Evolutionary conservation across 495 filamentous ascomycete species (phyloP).

Genomic region (Neurospora cerealis): DNA sequence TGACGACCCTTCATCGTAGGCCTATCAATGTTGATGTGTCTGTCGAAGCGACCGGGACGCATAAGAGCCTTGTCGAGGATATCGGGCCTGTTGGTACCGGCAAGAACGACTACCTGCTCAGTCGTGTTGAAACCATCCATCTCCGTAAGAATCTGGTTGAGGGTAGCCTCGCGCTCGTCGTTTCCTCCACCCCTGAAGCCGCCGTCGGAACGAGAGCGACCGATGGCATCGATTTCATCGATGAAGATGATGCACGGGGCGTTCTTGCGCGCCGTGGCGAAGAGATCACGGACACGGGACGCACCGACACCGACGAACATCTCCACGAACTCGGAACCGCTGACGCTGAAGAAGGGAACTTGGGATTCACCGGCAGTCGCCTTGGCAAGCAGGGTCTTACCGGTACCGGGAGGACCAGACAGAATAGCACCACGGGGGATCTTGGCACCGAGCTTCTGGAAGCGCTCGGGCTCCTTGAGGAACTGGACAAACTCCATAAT

Average conservation of each 20-base stretch:
- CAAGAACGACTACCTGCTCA: conserved; percentile 96
- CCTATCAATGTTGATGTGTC: conserved; percentile 85
- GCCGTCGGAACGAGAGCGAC: conserved; percentile 69
- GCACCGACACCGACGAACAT: conserved; percentile 99
- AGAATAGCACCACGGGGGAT: conserved; percentile 95
- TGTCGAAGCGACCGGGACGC: conserved; percentile 92
- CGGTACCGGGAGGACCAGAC: conserved; percentile 91
- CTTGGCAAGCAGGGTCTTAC: conserved; percentile 95
- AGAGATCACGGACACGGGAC: conserved; percentile 88
- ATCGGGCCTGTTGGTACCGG: conserved; percentile 91
- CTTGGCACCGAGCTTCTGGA: conserved; percentile 90
- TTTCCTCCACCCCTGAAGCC: conserved; percentile 74
- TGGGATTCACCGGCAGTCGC: conserved; percentile 96
- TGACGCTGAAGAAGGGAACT: conserved; percentile 96
- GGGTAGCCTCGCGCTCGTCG: conserved; percentile 90
- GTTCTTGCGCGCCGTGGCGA: conserved; percentile 88
- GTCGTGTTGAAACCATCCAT: conserved; percentile 99
- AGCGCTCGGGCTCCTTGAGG: conserved; percentile 79
- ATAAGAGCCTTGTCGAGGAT: conserved; percentile 91
- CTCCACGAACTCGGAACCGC: conserved; percentile 96
- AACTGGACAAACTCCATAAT: conserved; percentile 99
- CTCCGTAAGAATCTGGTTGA: conserved; percentile 97
- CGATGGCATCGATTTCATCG: conserved; percentile 97
- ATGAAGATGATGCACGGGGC: conserved; percentile 99
- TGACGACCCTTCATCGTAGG: conserved; percentile 95